Conservation (phyloP, 192 early-diverging fungal genomes). For the Jimgerdemannia lactiflua region DNA sequence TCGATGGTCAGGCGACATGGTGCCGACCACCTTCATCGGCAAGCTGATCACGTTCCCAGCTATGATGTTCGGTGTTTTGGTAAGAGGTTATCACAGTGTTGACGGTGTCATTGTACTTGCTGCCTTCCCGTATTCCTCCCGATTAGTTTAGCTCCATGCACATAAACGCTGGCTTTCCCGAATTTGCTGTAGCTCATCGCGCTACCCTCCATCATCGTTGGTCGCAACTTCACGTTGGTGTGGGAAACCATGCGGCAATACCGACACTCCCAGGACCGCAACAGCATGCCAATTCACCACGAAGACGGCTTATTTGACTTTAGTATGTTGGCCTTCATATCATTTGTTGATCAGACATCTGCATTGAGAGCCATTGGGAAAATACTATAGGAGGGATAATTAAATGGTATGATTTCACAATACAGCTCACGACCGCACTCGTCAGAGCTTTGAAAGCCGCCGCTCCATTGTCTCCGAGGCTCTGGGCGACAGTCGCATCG, state of each 20-base stretch:
- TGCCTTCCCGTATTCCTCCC: not conserved
- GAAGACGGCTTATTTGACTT: not conserved
- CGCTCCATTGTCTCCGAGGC: not conserved
- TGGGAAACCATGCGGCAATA: slow-evolving; percentile 71
- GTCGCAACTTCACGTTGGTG: slow-evolving; percentile 77
- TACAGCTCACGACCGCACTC: not conserved
- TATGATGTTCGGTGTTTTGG: slow-evolving; percentile 78
- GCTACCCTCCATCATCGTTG: slow-evolving; percentile 81
- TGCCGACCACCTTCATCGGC: slow-evolving; percentile 76
- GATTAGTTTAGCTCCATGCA: not conserved
- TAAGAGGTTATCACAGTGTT: slow-evolving; percentile 7
- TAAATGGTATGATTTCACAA: too few relatives aligned
- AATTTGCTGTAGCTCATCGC: slow-evolving; percentile 57
- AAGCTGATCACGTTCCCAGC: slow-evolving; percentile 78
- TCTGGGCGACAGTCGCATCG: not conserved
- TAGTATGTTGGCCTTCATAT: not conserved
- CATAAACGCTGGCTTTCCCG: not conserved
- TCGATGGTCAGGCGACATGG: slow-evolving; percentile 62
- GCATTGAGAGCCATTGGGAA: too few relatives aligned
- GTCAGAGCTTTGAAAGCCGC: not conserved
- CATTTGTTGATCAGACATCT: not conserved
- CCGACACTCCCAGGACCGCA: not conserved
- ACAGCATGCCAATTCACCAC: not conserved
- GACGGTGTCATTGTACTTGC: not conserved
- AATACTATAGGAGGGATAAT: too few relatives aligned